Conservation (phyloP, 306 rosid genomes). For the Mimosa pudica region DNA sequence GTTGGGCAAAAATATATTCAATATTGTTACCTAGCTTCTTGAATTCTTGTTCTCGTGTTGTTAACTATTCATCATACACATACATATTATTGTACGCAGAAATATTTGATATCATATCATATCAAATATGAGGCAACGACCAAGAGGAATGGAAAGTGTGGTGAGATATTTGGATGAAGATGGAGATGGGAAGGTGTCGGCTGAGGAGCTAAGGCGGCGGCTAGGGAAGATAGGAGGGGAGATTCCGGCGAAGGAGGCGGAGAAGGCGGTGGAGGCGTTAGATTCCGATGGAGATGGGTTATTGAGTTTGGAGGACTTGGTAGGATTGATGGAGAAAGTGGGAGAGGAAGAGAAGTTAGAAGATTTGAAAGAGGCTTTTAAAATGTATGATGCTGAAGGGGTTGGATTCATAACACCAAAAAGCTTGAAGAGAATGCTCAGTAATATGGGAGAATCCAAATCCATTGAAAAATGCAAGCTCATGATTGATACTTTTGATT, state of each 20-base stretch:
- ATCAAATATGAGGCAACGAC: not conserved
- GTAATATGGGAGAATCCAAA: conserved; percentile 65
- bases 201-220: conserved; percentile 55
- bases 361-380: conserved; percentile 73
- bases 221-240: conserved; percentile 54
- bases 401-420: conserved; percentile 75
- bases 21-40: too few species aligned
- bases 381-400: conserved; percentile 62
- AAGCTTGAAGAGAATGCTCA: conserved; percentile 70
- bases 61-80: not conserved
- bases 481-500: conserved; percentile 74
- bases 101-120: too few species aligned
- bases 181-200: conserved; percentile 86
- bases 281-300: conserved; percentile 89
- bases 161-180: conserved; percentile 76
- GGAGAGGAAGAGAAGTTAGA: conserved; percentile 71
- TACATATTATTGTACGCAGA: too few species aligned
- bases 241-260: conserved; percentile 52
- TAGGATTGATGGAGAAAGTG: conserved; percentile 49
- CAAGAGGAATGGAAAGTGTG: conserved; percentile 48
- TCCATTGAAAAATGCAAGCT: conserved; percentile 61
- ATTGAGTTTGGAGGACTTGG: conserved; percentile 61
- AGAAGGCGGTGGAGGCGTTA: conserved; percentile 53
- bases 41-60: not conserved
- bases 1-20: not conserved